These are phyloP conservation scores for Cystobasidiaceae sp. DNA, from an alignment of 1,284 basidiomycete genomes.

Conservation along the genomic window DNA sequence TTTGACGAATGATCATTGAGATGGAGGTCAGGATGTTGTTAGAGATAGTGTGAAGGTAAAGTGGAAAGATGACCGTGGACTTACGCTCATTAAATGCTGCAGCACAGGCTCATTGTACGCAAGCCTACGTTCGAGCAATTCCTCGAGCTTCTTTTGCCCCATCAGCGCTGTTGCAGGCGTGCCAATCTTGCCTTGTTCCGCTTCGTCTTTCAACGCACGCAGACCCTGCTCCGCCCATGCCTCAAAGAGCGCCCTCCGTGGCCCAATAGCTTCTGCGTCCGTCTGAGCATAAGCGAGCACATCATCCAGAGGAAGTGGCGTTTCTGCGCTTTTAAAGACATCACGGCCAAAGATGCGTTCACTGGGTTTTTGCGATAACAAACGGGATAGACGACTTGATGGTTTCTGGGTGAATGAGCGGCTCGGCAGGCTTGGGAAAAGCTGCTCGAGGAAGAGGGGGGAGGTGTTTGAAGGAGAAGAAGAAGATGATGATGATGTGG, in stretches of 20 bases:
- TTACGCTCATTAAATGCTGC: constrained; percentile 4
- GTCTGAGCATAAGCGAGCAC: background rate
- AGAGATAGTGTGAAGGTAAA: background rate
- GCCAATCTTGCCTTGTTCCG: background rate
- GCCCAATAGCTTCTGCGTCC: background rate
- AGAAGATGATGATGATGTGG: background rate
- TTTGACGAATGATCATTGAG: background rate
- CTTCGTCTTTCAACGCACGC: background rate
- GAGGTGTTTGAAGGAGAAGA: background rate
- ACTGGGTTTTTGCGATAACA: background rate
- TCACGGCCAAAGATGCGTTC: background rate
- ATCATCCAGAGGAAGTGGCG: constrained; percentile 6
- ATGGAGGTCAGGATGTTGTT: background rate
- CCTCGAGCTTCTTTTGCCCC: background rate
- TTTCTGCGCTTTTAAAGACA: constrained; percentile 9
- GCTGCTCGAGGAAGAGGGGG: constrained; percentile 3
- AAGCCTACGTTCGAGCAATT: constrained; percentile 11
- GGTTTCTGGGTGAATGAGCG: background rate
- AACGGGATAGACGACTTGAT: no score
- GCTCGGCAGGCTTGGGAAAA: background rate
- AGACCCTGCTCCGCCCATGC: constrained; percentile 17
- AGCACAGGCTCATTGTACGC: constrained; percentile 22
- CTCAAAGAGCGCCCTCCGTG: constrained; percentile 22
- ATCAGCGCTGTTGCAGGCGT: background rate
- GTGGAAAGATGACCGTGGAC: background rate